A percentile compares a stretch with the other conserved stretches of the same genome.
These are phyloP conservation scores for Tetrahymena elliotti DNA, from an alignment of 73 alveolate genomes.

Conservation along the genomic window DNA sequence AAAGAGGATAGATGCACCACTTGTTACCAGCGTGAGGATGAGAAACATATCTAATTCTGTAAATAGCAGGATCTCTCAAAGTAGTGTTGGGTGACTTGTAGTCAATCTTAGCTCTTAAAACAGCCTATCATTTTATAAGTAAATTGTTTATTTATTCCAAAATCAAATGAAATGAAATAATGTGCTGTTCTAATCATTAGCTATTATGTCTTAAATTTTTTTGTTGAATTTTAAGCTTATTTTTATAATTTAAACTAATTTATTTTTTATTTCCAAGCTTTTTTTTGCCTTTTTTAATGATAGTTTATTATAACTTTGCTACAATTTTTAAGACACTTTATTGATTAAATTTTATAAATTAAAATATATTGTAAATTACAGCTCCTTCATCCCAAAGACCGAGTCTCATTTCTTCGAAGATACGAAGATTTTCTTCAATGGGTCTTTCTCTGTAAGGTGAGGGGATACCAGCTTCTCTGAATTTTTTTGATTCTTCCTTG, in stretches of 20 bases:
- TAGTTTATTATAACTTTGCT: too few species aligned
- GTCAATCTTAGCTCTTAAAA: slow-evolving; percentile 93
- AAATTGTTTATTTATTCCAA: background rate
- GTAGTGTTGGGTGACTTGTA: slow-evolving; percentile 88
- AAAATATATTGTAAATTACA: background rate
- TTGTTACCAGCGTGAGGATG: slow-evolving; percentile 98
- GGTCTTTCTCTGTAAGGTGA: slow-evolving; percentile 92
- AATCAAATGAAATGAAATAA: background rate
- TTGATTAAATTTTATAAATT: too few species aligned
- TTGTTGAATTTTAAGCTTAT: too few species aligned
- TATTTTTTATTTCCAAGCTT: too few species aligned
- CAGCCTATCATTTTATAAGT: slow-evolving; percentile 42
- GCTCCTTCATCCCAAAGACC: slow-evolving; percentile 91
- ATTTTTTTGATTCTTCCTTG: slow-evolving; percentile 11
- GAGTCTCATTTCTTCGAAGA: slow-evolving; percentile 90
- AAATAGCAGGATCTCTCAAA: slow-evolving; percentile 98
- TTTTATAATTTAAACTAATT: too few species aligned
- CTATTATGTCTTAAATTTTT: too few species aligned
- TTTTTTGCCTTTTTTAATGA: too few species aligned
- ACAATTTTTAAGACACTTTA: too few species aligned
- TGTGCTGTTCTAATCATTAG: too few species aligned
- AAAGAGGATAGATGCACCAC: slow-evolving; percentile 98
- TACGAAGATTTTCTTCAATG: slow-evolving; percentile 84
- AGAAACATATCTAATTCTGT: slow-evolving; percentile 89
- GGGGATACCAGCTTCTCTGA: slow-evolving; percentile 67